A percentile compares a stretch with the other conserved stretches of the same genome.
phyloP scores from a whole-genome alignment of 208 protist species.

The Acanthamoeba royreba region DNA sequence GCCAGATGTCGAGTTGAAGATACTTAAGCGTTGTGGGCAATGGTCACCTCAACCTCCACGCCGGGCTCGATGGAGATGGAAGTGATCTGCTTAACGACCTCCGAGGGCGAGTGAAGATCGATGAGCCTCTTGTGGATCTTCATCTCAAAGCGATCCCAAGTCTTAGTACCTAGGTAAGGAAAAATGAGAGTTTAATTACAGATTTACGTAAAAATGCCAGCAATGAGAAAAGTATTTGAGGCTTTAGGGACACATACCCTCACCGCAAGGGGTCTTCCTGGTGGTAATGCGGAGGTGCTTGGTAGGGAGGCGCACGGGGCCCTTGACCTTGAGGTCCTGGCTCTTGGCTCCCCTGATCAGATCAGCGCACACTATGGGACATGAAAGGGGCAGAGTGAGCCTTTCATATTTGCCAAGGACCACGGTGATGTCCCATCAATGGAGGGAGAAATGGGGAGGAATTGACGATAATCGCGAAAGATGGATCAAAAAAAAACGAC shows the following conservation, averaged over 20 bases:
- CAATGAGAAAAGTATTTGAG: neutral
- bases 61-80: constrained; percentile 67
- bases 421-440: too few relatives aligned
- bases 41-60: constrained; percentile 74
- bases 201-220: neutral
- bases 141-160: constrained; percentile 99
- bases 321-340: constrained; percentile 93
- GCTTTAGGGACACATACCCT: constrained; percentile 83
- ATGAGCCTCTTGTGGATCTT: constrained; percentile 99
- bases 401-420: neutral
- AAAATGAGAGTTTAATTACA: neutral
- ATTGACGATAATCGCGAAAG: neutral
- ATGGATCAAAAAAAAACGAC: neutral
- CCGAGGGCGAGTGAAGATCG: constrained; percentile 90
- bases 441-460: neutral
- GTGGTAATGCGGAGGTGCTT: constrained; percentile 97
- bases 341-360: constrained; percentile 93
- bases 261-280: constrained; percentile 99
- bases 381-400: neutral
- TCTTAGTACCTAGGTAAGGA: constrained; percentile 89
- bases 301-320: constrained; percentile 98
- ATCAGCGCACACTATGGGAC: constrained; percentile 86
- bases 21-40: constrained; percentile 53
- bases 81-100: constrained; percentile 80
- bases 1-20: neutral